Percentiles rank a stretch among this genome's conserved stretches.
phyloP scores from a whole-genome alignment of 2,329 filamentous ascomycete genomes.

The Talaromyces sp. region DNA sequence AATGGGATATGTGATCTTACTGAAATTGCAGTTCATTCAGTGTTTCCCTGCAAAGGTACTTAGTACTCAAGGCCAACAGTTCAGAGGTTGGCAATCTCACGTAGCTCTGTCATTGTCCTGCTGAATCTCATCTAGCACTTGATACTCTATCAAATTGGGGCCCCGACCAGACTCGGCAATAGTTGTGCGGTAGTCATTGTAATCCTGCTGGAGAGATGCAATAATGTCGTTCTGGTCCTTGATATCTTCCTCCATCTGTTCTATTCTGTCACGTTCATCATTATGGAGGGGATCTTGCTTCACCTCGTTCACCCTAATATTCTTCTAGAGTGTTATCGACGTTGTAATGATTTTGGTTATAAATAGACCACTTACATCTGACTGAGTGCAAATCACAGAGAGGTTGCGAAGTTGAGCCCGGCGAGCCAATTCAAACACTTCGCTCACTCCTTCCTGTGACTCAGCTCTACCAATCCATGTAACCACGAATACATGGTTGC shows the following conservation, averaged over 20 bases:
- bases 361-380: background rate
- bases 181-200: too few species aligned
- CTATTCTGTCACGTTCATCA: slow-evolving; percentile 1
- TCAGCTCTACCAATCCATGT: slow-evolving; percentile 3
- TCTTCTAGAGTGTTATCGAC: background rate
- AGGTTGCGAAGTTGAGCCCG: slow-evolving; percentile 1
- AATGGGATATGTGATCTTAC: slow-evolving; percentile 1
- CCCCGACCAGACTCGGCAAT: too few species aligned
- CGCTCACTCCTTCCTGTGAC: slow-evolving; percentile 2
- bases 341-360: background rate
- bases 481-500: slow-evolving; percentile 5
- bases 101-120: background rate
- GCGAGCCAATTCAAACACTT: slow-evolving; percentile 5
- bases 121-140: background rate
- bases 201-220: background rate
- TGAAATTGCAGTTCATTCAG: background rate
- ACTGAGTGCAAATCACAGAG: slow-evolving; percentile 3
- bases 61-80: background rate
- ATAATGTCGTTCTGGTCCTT: background rate
- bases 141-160: background rate
- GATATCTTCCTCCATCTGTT: background rate
- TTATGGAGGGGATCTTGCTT: too few species aligned
- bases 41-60: background rate
- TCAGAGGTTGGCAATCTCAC: background rate
- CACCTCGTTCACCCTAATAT: background rate